Percentiles rank a stretch among this genome's conserved stretches.
Evolutionary conservation across 164 flowering plant species (phyloP).

Genomic region (Echeveria elegans): DNA sequence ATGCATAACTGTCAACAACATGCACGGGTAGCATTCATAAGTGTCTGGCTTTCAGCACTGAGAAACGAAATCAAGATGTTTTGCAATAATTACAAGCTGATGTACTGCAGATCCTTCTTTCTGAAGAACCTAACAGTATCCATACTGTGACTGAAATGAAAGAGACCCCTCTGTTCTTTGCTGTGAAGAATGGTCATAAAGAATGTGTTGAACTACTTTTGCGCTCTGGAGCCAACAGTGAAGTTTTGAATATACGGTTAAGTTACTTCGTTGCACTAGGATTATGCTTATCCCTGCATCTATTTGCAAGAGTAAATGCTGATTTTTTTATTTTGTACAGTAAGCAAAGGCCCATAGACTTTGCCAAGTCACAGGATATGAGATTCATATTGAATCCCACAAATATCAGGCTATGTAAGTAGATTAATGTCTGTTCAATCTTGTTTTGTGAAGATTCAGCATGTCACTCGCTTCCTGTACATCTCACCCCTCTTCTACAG

Average conservation of each 20-base stretch:
- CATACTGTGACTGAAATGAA: constrained; percentile 32
- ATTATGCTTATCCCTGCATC: not conserved
- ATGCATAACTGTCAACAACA: not conserved
- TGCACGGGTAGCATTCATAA: not conserved
- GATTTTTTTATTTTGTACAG: constrained; percentile 21
- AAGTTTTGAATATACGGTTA: constrained; percentile 50
- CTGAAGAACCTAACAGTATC: constrained; percentile 28
- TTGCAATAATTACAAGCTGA: constrained; percentile 14
- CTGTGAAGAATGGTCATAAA: constrained; percentile 39
- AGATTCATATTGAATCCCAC: constrained; percentile 37
- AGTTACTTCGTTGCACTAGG: not conserved
- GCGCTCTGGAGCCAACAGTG: constrained; percentile 40
- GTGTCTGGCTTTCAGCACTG: not conserved
- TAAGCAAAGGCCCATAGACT: constrained; percentile 50
- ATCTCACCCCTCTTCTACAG: not conserved
- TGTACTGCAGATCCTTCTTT: constrained; percentile 34
- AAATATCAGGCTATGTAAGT: constrained; percentile 32
- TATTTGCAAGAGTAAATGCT: not conserved
- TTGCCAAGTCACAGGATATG: constrained; percentile 58
- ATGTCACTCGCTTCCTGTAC: not conserved
- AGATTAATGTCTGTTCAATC: not conserved
- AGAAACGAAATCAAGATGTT: not conserved
- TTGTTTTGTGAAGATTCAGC: not conserved
- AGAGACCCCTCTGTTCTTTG: constrained; percentile 58
- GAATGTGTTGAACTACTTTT: constrained; percentile 46